Base-by-base conservation (phyloP, 306 rosid genomes). In the Echinosophora koreensis region DNA sequence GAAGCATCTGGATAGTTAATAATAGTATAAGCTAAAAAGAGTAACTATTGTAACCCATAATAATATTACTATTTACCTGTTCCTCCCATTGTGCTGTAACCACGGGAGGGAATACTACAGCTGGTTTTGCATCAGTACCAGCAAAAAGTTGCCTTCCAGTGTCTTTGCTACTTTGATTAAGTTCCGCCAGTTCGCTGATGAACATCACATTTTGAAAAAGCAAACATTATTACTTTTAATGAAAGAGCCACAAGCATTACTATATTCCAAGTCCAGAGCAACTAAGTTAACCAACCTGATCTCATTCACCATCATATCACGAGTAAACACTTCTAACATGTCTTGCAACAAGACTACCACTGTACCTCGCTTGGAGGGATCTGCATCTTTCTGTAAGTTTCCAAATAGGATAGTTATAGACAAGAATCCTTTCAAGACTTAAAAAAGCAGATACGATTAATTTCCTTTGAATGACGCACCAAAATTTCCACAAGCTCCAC, bases 71-170 rank as follows among this genome's bases (percentile, higher is more conserved):
- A 65, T 16, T 58, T 82, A 89, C 99, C 93, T 92, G 97, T 78
- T 95, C 99, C 85, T 90, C 97, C 99, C 97, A 95, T 82, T 92
- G 97, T 44, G 99, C 87, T 56, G 97, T 90, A 71, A 86, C 88
- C 66, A 82, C 42, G 13, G 99, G 97, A 79, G 97, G 97, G 82
- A 86, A 94, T 61, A 80, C 72, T 67, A 95, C 84, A 11, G 97
- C 88, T 5, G 98, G 97, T 84, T 66, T 90, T 15, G 85, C 70
- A 85, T 94, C 95, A 30, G 93, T 87, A 30, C 99, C 99, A 61
- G 97, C 97, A 84, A 95, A 95, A 83, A 87, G 99, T 85, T 95
- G 99, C 81, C 89, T 83, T 86, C 97, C 98, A 42, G 89, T 60
- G 57, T 92, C 99, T 91, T 92, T 90, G 84, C 87, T 90, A 79